Evolutionary conservation across 1,139 yeast genomes (phyloP).

Genomic region (Petasospora fabianii): DNA sequence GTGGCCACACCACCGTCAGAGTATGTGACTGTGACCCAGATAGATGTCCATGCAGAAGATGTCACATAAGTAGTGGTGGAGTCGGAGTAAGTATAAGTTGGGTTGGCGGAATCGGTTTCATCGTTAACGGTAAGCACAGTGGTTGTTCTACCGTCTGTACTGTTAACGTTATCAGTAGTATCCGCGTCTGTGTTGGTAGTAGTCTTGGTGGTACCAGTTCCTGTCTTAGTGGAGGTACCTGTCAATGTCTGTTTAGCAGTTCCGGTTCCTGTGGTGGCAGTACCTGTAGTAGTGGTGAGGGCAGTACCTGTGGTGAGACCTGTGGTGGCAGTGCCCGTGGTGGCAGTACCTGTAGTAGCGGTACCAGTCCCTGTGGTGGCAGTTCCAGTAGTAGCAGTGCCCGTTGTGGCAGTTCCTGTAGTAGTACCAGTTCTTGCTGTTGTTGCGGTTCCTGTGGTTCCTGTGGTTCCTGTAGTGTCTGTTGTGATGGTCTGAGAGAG

Average conservation of each 20-base stretch:
- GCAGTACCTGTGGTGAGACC: constrained; percentile 9
- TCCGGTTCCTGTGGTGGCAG: constrained; percentile 10
- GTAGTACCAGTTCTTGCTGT: constrained; percentile 5
- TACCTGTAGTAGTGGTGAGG: constrained; percentile 6
- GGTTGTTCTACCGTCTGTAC: constrained; percentile 15
- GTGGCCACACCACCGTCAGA: constrained; percentile 41
- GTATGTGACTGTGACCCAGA: constrained; percentile 55
- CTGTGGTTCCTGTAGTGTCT: constrained; percentile 16
- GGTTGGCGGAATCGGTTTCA: constrained; percentile 18
- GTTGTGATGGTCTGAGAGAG: constrained; percentile 26
- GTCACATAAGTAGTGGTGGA: constrained; percentile 27
- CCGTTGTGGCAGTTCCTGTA: constrained; percentile 3
- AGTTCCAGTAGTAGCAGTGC: constrained; percentile 14
- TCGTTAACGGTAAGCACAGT: constrained; percentile 14
- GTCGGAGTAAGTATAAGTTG: constrained; percentile 28
- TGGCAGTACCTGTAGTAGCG: constrained; percentile 18
- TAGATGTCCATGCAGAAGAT: constrained; percentile 29
- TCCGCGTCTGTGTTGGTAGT: constrained; percentile 9
- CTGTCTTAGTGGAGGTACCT: constrained; percentile 21
- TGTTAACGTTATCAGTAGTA: constrained; percentile 4
- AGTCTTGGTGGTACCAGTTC: constrained; percentile 11
- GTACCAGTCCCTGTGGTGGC: constrained; percentile 14
- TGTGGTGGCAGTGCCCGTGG: constrained; percentile 15
- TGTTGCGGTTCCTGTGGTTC: constrained; percentile 15
- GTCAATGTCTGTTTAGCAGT: constrained; percentile 5